Percentiles rank a stretch among this genome's conserved stretches.
These are phyloP conservation scores for Bruguiera gymnorhiza DNA, from an alignment of 345 rosid species.

Conservation along the genomic window DNA sequence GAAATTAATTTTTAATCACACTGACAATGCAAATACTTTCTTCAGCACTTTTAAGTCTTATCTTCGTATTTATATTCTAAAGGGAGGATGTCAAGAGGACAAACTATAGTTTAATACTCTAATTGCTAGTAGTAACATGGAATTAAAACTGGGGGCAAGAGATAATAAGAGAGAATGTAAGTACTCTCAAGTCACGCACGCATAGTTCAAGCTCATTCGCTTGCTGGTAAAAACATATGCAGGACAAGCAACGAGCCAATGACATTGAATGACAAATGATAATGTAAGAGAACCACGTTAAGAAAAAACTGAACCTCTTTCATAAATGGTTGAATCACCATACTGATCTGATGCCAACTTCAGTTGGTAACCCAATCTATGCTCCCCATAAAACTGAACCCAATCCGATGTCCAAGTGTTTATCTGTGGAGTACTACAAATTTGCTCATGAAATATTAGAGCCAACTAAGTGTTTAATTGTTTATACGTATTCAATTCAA, in stretches of 20 bases:
- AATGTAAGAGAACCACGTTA: not conserved
- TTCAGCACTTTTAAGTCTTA: not conserved
- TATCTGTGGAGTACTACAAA: constrained; percentile 80
- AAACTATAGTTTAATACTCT: too few relatives aligned
- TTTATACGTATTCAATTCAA: not conserved
- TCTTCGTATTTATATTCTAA: too few relatives aligned
- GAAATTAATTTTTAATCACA: too few relatives aligned
- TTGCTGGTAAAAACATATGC: too few relatives aligned
- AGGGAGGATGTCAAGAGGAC: too few relatives aligned
- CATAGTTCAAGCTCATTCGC: too few relatives aligned
- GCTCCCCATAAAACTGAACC: constrained; percentile 80
- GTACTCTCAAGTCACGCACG: too few relatives aligned
- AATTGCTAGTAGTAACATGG: too few relatives aligned
- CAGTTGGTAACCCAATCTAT: constrained; percentile 84
- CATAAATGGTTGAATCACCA: constrained; percentile 64
- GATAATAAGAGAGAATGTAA: too few relatives aligned
- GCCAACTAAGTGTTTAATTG: not conserved
- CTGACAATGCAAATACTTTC: not conserved
- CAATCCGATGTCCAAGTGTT: constrained; percentile 86
- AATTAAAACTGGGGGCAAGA: too few relatives aligned
- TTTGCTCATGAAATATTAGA: constrained; percentile 15
- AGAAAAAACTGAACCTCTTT: constrained; percentile 53
- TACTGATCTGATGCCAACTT: constrained; percentile 65
- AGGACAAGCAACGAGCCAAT: not conserved
- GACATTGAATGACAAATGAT: not conserved